A percentile compares a stretch with the other conserved stretches of the same genome.
Evolutionary conservation across 805 yeast species (phyloP).

Genomic region (Candida easanensis): DNA sequence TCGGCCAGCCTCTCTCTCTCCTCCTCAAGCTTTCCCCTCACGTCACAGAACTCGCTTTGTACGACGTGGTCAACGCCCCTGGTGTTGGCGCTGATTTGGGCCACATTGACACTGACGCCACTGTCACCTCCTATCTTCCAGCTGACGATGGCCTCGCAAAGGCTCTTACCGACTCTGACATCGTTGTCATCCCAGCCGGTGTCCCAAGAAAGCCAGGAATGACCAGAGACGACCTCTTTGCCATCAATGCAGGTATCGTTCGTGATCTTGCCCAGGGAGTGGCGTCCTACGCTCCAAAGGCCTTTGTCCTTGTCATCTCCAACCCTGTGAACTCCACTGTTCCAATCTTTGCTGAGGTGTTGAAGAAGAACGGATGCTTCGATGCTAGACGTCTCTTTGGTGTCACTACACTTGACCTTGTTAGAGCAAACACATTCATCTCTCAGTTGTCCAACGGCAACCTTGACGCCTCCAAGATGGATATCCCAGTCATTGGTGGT

Average conservation of each 20-base stretch:
- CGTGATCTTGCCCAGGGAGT: conserved; percentile 70
- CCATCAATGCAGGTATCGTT: conserved; percentile 80
- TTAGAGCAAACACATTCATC: conserved; percentile 65
- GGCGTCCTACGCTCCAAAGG: conserved; percentile 66
- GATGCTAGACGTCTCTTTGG: conserved; percentile 78
- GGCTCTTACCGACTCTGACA: conserved; percentile 78
- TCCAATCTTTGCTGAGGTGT: conserved; percentile 78
- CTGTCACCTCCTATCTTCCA: conserved; percentile 61
- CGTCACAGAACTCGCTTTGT: conserved; percentile 66
- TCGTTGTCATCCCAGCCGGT: conserved; percentile 88
- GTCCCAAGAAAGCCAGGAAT: conserved; percentile 88
- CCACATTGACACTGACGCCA: conserved; percentile 74
- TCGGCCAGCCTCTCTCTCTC: conserved; percentile 68
- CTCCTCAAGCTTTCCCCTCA: conserved; percentile 69
- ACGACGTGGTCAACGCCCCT: conserved; percentile 73
- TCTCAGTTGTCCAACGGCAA: conserved; percentile 19
- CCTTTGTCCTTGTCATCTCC: conserved; percentile 64
- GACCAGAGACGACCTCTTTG: conserved; percentile 84
- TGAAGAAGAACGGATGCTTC: conserved; percentile 68
- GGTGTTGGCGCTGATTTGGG: conserved; percentile 82
- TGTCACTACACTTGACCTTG: conserved; percentile 77
- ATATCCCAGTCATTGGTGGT: conserved; percentile 78
- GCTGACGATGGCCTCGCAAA: conserved; percentile 61
- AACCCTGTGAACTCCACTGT: conserved; percentile 86
- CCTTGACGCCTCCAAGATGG: conserved; percentile 25